Percentiles rank a stretch among this genome's conserved stretches.
These are phyloP conservation scores for Melaleuca quinquenervia DNA, from an alignment of 345 rosid genomes.

Conservation along the genomic window DNA sequence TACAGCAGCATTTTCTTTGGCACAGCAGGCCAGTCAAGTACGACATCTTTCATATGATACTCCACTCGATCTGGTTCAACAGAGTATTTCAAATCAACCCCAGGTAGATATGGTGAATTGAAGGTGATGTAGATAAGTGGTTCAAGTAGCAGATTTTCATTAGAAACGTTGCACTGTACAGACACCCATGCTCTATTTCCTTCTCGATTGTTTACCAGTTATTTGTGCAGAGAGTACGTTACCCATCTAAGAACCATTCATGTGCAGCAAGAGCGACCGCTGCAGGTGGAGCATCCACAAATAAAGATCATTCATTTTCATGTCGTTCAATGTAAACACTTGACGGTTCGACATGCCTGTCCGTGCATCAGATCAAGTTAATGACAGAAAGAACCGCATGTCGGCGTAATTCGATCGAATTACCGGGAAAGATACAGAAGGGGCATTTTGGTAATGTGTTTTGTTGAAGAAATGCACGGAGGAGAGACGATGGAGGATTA, in stretches of 20 bases:
- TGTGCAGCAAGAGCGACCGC: background rate
- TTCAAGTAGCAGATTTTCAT: background rate
- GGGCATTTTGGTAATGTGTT: background rate
- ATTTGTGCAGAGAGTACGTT: background rate
- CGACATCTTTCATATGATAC: conserved; percentile 89
- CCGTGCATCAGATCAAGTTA: background rate
- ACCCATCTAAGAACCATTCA: background rate
- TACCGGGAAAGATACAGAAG: background rate
- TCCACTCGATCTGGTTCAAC: conserved; percentile 84
- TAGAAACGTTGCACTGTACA: background rate
- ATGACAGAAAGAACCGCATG: background rate
- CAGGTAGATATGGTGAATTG: background rate
- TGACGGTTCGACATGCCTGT: background rate
- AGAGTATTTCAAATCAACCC: conserved; percentile 54
- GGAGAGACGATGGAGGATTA: background rate
- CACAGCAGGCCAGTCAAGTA: conserved; percentile 66
- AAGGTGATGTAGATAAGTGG: background rate
- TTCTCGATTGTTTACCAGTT: background rate
- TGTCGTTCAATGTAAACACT: background rate
- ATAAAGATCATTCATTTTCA: background rate
- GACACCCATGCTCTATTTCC: background rate
- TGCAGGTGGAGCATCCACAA: background rate
- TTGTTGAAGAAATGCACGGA: background rate
- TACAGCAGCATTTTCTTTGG: conserved; percentile 94
- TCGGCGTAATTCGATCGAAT: background rate